Base-by-base conservation (phyloP, 495 filamentous ascomycete genomes). In the Astrothelium subdiscretum region DNA sequence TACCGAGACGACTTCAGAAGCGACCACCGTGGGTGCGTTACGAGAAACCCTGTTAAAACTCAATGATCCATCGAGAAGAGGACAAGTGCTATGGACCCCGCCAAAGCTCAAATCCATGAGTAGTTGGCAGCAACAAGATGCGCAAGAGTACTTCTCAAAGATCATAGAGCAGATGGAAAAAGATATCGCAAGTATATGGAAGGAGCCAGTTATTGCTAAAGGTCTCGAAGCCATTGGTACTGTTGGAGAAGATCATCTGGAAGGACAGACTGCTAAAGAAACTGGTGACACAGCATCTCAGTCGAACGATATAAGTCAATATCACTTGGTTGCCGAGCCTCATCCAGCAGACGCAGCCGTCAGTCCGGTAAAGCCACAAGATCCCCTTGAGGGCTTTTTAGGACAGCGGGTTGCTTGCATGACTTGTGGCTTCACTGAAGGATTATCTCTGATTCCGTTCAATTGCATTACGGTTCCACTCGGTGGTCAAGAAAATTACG, bases 121-220 rank as follows among this genome's bases (percentile, higher is more conserved):
- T 69, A 92, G 87, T 54, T 94, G 87, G 86, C 87, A 96, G 71
- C 95, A 99, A 69, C 95, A 99, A 70, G 95, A 99, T 77, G 95
- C 95, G 4, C 95, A 99, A 72, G 95, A 99, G 72, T 99, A 96
- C 70, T 96, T 89, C 61, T 90, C 91, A 20, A 95, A 92, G 67
- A 76, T 99, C 27, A 77, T 96, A 60, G 89, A 92, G 58, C 85
- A 92, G 65, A 75, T 99, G 48, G 91, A 97, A 67, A 86, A 86
- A 66, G 91, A 95, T 65, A 77, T 88, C 29, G 71, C 75, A 20
- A 78, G 78, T 57, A 80, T 77, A 13, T 61, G 35, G 59, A 61
- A 40, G 20, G 20, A 12, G 15, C n/a, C 24, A 29, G 48, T 54
- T 54, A 26, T 10, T 11, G 48, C 20, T 3, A 3, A 54, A 15